phyloP scores from a whole-genome alignment of 1,139 yeast genomes.

The Yamadazyma sp. region DNA sequence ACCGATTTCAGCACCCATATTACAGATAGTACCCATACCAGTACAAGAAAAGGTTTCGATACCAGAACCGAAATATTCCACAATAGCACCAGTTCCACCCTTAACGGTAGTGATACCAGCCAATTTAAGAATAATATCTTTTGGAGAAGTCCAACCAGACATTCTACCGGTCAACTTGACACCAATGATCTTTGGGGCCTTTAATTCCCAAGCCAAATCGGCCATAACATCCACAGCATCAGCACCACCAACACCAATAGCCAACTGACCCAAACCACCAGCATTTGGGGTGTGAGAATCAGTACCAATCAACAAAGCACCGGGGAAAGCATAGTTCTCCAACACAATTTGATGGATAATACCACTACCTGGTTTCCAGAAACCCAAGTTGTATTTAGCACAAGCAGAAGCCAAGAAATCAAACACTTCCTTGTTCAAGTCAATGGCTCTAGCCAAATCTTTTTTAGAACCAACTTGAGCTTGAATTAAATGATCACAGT shows the following conservation, averaged over 20 bases:
- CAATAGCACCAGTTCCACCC: constrained; percentile 99
- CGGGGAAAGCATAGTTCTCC: constrained; percentile 98
- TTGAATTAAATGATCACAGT: constrained; percentile 98
- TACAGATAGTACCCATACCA: constrained; percentile 99
- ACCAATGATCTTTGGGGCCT: constrained; percentile 97
- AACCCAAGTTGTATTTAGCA: constrained; percentile 97
- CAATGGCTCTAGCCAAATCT: constrained; percentile 92
- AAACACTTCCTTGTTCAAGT: constrained; percentile 92
- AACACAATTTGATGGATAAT: constrained; percentile 96
- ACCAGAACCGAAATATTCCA: constrained; percentile 98
- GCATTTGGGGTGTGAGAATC: constrained; percentile 99
- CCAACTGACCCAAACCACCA: constrained; percentile 98
- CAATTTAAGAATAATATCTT: constrained; percentile 91
- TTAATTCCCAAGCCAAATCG: constrained; percentile 94
- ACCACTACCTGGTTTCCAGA: constrained; percentile 99
- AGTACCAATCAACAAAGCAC: constrained; percentile 95
- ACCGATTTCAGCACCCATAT: constrained; percentile 99
- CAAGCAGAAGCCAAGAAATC: constrained; percentile 93
- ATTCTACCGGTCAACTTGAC: constrained; percentile 94
- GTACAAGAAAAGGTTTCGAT: constrained; percentile 94
- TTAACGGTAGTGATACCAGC: constrained; percentile 98
- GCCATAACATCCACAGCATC: constrained; percentile 99
- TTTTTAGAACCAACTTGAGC: constrained; percentile 93
- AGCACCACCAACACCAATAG: constrained; percentile 99
- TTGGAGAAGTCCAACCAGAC: constrained; percentile 98